Evolutionary conservation across 2,329 filamentous ascomycete species (phyloP).

Genomic region (Xylaria sp.): DNA sequence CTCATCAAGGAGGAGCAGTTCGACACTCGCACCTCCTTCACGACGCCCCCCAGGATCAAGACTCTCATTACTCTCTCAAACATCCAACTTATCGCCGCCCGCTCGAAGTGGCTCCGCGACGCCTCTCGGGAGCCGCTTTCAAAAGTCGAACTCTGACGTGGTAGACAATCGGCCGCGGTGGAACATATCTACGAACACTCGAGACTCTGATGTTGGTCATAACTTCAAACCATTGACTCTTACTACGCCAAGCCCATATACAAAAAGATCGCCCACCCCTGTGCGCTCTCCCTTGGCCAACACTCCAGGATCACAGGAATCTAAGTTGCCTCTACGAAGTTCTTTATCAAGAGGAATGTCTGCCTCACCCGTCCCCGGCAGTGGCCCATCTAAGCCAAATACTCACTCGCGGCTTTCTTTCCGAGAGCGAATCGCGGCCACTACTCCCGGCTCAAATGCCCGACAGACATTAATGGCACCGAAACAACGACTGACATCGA

Average conservation of each 20-base stretch:
- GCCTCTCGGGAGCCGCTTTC: slow-evolving; percentile 56
- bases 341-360: slow-evolving; percentile 59
- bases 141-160: slow-evolving; percentile 59
- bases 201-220: slow-evolving; percentile 72
- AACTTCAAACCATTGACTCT: slow-evolving; percentile 71
- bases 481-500: slow-evolving; percentile 55
- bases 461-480: slow-evolving; percentile 59
- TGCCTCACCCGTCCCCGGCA: slow-evolving; percentile 59
- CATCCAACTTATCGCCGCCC: slow-evolving; percentile 50
- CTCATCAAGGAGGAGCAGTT: slow-evolving; percentile 56
- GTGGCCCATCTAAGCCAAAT: slow-evolving; percentile 57
- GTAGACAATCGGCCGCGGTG: slow-evolving; percentile 73
- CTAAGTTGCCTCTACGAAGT: slow-evolving; percentile 63
- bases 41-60: slow-evolving; percentile 57
- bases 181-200: slow-evolving; percentile 74
- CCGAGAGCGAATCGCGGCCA: slow-evolving; percentile 59
- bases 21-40: slow-evolving; percentile 57
- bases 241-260: slow-evolving; percentile 68
- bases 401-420: slow-evolving; percentile 60
- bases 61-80: slow-evolving; percentile 56
- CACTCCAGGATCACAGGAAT: slow-evolving; percentile 54
- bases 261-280: slow-evolving; percentile 56
- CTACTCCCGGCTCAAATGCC: slow-evolving; percentile 60
- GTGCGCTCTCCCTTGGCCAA: slow-evolving; percentile 57
- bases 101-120: slow-evolving; percentile 60